Conservation (phyloP, 345 rosid species). For the Trapa bicornis region DNA sequence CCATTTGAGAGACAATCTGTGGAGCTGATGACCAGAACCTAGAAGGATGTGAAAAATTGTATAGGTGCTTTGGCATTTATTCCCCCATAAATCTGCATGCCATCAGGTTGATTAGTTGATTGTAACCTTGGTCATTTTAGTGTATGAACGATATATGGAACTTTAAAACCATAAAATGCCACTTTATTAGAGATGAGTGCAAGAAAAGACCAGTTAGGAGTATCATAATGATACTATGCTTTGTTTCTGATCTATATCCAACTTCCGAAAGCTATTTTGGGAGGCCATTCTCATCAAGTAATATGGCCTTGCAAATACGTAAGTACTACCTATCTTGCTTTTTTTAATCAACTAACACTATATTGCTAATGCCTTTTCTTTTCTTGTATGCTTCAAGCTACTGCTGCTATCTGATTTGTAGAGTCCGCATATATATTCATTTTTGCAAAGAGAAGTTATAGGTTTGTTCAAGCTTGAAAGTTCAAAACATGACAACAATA, state of each 20-base stretch:
- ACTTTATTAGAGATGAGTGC: not conserved
- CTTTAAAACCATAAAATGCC: not conserved
- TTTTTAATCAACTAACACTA: not conserved
- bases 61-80: not conserved
- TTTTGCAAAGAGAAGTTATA: not conserved
- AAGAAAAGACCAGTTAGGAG: not conserved
- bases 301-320: not conserved
- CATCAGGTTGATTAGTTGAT: too few relatives aligned
- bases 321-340: too few relatives aligned
- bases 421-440: not conserved
- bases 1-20: not conserved
- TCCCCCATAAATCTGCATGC: not conserved
- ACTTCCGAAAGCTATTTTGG: not conserved
- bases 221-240: not conserved
- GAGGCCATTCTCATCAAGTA: not conserved
- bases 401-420: not conserved
- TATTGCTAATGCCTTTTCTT: not conserved
- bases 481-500: not conserved
- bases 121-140: too few relatives aligned
- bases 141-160: not conserved
- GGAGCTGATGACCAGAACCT: not conserved
- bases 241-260: not conserved
- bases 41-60: not conserved
- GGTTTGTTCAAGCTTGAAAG: not conserved
- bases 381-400: not conserved